phyloP scores from a whole-genome alignment of 164 flowering plant genomes.

The Liriodendron chinense region DNA sequence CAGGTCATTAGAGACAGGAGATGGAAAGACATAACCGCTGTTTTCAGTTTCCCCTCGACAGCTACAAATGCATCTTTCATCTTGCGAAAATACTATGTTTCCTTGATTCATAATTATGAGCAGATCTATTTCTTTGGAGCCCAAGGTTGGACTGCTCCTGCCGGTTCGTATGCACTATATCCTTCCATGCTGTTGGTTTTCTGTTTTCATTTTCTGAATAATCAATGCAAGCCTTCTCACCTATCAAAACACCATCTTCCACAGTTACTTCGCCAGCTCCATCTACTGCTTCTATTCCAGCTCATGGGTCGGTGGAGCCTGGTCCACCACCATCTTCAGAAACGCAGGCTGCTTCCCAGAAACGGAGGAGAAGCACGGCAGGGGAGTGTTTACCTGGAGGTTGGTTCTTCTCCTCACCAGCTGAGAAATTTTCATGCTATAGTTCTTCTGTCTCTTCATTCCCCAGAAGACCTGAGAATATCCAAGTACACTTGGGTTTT shows the following conservation, averaged over 20 bases:
- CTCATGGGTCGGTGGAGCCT: constrained; percentile 25
- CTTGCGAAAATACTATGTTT: constrained; percentile 80
- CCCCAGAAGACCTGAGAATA: too few relatives aligned
- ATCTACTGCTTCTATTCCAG: constrained; percentile 18
- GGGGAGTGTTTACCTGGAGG: constrained; percentile 35
- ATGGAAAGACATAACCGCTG: constrained; percentile 95
- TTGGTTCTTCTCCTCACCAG: constrained; percentile 14
- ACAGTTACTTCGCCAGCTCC: constrained; percentile 41
- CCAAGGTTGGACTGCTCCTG: constrained; percentile 43
- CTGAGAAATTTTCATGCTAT: too few relatives aligned
- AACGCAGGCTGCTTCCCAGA: constrained; percentile 25
- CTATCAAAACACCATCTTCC: background rate
- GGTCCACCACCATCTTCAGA: constrained; percentile 21
- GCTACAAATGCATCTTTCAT: constrained; percentile 98
- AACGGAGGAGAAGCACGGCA: constrained; percentile 20
- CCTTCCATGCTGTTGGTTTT: background rate
- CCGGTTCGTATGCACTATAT: constrained; percentile 32
- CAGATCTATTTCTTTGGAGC: constrained; percentile 77
- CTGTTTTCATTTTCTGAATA: background rate
- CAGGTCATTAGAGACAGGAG: constrained; percentile 73
- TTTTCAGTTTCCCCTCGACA: constrained; percentile 84
- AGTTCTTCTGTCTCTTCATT: too few relatives aligned
- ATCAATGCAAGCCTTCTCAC: background rate
- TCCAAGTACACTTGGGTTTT: too few relatives aligned
- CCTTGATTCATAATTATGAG: constrained; percentile 79